phyloP scores from a whole-genome alignment of 495 filamentous ascomycete species.

The Physcia stellaris region DNA sequence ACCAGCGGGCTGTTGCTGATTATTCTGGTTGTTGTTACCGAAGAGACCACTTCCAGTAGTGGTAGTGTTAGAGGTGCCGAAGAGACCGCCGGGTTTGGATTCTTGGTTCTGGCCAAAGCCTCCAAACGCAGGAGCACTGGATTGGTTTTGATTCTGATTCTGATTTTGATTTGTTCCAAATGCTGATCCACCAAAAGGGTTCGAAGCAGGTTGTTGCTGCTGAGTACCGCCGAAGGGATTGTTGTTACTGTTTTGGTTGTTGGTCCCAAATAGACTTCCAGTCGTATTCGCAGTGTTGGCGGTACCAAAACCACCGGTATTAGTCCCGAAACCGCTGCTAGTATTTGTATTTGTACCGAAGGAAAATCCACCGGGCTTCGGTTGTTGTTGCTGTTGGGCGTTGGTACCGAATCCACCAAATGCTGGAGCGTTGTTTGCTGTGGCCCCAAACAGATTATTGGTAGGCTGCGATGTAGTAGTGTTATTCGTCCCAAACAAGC shows the following conservation, averaged over 20 bases:
- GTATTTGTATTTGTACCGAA: conserved; percentile 20
- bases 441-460: conserved; percentile 38
- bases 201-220: no score
- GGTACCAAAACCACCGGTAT: conserved; percentile 20
- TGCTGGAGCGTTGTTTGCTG: conserved; percentile 2
- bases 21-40: conserved; percentile 28
- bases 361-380: conserved; percentile 7
- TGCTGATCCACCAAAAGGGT: no score
- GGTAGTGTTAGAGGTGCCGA: conserved; percentile 24
- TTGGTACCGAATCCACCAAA: conserved; percentile 4
- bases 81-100: no score
- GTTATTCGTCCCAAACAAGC: conserved; percentile 1
- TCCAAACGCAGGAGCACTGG: conserved; percentile 24
- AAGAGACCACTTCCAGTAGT: conserved; percentile 19
- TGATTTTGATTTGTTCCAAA: conserved; percentile 32
- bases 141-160: conserved; percentile 16
- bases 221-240: conserved; percentile 13
- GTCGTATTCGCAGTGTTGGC: conserved; percentile 31
- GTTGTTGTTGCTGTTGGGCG: conserved; percentile 3
- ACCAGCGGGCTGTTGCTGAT: conserved; percentile 24
- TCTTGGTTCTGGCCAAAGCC: conserved; percentile 26
- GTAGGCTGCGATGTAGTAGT: conserved; percentile 15
- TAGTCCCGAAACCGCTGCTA: conserved; percentile 27
- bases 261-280: conserved; percentile 29
- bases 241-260: conserved; percentile 17